These are phyloP conservation scores for Fragaria iinumae DNA, from an alignment of 306 rosid species.

Conservation along the genomic window DNA sequence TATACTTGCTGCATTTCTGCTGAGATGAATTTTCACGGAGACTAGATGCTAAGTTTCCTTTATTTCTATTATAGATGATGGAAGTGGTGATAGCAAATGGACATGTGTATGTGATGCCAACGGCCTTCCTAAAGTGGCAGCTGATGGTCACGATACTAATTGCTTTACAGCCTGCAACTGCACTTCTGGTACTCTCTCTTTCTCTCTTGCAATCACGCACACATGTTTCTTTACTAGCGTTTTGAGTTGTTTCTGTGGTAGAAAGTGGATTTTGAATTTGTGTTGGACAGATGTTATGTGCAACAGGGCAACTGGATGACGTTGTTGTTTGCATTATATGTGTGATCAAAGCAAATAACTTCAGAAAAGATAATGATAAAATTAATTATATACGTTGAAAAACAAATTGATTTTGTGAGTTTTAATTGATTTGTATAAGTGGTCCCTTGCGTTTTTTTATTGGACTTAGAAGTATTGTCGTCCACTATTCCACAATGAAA, in stretches of 20 bases:
- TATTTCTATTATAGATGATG: constrained; percentile 48
- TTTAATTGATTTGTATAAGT: neutral
- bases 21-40: neutral
- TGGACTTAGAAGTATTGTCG: neutral
- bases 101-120: constrained; percentile 66
- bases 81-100: constrained; percentile 50
- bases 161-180: constrained; percentile 91
- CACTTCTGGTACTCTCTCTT: constrained; percentile 58
- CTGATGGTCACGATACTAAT: constrained; percentile 37
- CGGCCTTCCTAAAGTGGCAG: constrained; percentile 72
- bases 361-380: neutral
- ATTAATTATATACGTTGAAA: neutral
- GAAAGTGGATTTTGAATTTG: neutral
- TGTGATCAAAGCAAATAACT: neutral
- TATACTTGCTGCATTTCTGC: neutral
- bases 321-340: neutral
- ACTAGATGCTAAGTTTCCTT: constrained; percentile 25
- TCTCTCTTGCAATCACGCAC: constrained; percentile 3
- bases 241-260: neutral
- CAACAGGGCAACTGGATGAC: neutral
- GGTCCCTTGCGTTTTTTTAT: neutral
- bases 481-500: neutral
- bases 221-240: neutral
- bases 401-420: neutral
- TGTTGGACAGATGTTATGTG: neutral